Evolutionary conservation across 2,329 filamentous ascomycete species (phyloP).

Genomic region (Alternaria triticimaculans): DNA sequence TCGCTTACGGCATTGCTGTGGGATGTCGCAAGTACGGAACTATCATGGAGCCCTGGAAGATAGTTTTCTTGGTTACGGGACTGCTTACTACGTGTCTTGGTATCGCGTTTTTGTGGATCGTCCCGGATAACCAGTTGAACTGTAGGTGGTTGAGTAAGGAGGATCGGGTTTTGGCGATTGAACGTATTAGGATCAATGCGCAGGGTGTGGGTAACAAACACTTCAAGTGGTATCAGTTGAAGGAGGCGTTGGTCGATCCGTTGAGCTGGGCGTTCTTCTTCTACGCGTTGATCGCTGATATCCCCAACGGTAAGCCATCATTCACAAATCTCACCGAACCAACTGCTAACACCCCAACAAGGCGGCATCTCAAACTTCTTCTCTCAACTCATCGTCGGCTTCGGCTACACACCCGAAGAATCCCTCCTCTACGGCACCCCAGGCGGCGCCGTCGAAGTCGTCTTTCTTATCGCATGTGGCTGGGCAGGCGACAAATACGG

Average conservation of each 20-base stretch:
- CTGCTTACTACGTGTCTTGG: conserved; percentile 52
- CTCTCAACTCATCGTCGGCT: conserved; percentile 65
- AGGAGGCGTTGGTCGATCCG: conserved; percentile 64
- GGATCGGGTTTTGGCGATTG: conserved; percentile 72
- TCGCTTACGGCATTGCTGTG: conserved; percentile 69
- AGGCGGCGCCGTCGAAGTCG: conserved; percentile 69
- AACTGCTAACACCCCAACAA: not conserved
- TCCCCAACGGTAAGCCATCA: conserved; percentile 58
- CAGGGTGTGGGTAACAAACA: conserved; percentile 76
- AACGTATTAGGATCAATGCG: conserved; percentile 75
- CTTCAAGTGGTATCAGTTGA: conserved; percentile 71
- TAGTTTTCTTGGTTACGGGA: conserved; percentile 58
- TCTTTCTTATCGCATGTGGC: conserved; percentile 63
- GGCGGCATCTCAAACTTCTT: conserved; percentile 67
- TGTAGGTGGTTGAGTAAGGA: conserved; percentile 68
- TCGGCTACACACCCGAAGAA: conserved; percentile 69
- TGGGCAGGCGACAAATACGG: conserved; percentile 63
- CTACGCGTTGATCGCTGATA: conserved; percentile 63
- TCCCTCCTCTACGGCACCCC: conserved; percentile 70
- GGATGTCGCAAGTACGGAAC: conserved; percentile 63
- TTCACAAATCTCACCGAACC: not conserved
- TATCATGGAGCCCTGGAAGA: conserved; percentile 69
- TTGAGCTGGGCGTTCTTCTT: conserved; percentile 67
- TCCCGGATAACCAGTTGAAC: conserved; percentile 68
- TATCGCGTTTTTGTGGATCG: conserved; percentile 52